phyloP scores from a whole-genome alignment of 2,329 filamentous ascomycete genomes.

The Aschersonia sp. region DNA sequence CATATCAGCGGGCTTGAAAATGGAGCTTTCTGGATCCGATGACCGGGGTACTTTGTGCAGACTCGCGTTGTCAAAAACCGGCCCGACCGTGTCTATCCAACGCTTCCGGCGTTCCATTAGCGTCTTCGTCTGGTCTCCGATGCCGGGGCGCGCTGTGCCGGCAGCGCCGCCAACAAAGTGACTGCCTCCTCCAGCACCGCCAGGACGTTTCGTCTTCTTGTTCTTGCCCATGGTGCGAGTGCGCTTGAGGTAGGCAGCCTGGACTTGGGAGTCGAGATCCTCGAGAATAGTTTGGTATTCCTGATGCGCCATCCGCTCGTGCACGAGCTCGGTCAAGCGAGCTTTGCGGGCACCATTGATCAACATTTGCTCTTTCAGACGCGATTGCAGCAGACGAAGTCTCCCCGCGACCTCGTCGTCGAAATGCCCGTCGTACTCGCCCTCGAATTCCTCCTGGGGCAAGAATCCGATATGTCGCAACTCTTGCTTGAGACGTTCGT shows the following conservation, averaged over 20 bases:
- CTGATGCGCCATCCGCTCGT: conserved; percentile 88
- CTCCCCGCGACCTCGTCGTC: conserved; percentile 92
- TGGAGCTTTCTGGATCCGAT: conserved; percentile 47
- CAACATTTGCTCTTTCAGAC: conserved; percentile 70
- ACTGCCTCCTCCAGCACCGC: conserved; percentile 59
- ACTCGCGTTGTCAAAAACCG: conserved; percentile 76
- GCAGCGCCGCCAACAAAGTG: conserved; percentile 44
- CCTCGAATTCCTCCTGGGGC: conserved; percentile 44
- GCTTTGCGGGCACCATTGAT: conserved; percentile 85
- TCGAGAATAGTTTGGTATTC: conserved; percentile 96
- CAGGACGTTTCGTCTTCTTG: conserved; percentile 74
- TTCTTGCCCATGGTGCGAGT: conserved; percentile 88
- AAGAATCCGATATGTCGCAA: conserved; percentile 83
- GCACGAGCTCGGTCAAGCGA: conserved; percentile 71
- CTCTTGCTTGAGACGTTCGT: conserved; percentile 84
- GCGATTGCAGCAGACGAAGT: conserved; percentile 68
- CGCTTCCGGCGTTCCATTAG: conserved; percentile 82
- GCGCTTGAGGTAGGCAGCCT: conserved; percentile 88
- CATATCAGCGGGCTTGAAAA: conserved; percentile 66
- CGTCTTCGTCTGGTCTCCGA: conserved; percentile 80
- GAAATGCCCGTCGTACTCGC: conserved; percentile 77
- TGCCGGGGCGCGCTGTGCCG: conserved; percentile 57
- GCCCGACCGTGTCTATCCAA: conserved; percentile 84
- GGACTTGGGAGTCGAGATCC: conserved; percentile 87
- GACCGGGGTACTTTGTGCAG: conserved; percentile 55